These are phyloP conservation scores for Nicotiana knightiana DNA, from an alignment of 257 asterid genomes.

Conservation along the genomic window DNA sequence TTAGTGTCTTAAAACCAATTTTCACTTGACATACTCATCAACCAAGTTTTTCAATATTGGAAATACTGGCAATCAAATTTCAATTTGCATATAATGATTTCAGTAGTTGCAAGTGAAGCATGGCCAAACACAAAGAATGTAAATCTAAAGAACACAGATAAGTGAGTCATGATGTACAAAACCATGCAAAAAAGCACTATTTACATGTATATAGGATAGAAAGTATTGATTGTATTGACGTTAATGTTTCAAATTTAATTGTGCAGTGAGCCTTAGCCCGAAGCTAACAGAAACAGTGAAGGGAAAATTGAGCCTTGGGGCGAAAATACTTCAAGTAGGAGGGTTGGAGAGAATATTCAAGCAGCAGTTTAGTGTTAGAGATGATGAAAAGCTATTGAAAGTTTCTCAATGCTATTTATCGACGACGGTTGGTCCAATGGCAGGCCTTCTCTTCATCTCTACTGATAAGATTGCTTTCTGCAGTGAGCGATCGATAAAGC, in stretches of 20 bases:
- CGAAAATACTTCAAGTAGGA: slow-evolving; percentile 20
- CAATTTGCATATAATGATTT: neutral
- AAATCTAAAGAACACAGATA: neutral
- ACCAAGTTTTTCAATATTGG: neutral
- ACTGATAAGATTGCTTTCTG: slow-evolving; percentile 11
- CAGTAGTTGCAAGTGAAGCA: too few relatives aligned
- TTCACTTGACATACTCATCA: neutral
- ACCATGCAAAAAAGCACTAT: too few relatives aligned
- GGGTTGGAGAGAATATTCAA: slow-evolving; percentile 19
- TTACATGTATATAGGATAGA: neutral
- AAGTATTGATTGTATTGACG: neutral
- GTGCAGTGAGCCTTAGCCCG: slow-evolving; percentile 38
- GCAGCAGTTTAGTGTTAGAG: neutral
- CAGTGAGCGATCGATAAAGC: slow-evolving; percentile 13
- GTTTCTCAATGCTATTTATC: slow-evolving; percentile 14
- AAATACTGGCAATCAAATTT: neutral
- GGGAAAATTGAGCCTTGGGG: slow-evolving; percentile 43
- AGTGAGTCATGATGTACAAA: neutral
- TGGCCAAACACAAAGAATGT: neutral
- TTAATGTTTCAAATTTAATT: neutral
- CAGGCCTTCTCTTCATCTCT: slow-evolving; percentile 14
- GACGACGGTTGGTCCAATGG: slow-evolving; percentile 15
- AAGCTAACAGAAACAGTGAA: slow-evolving; percentile 37
- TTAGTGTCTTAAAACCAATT: too few relatives aligned
- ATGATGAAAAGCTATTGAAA: slow-evolving; percentile 17